These are phyloP conservation scores for Ocimum tenuiflorum DNA, from an alignment of 257 asterid genomes.

Conservation along the genomic window DNA sequence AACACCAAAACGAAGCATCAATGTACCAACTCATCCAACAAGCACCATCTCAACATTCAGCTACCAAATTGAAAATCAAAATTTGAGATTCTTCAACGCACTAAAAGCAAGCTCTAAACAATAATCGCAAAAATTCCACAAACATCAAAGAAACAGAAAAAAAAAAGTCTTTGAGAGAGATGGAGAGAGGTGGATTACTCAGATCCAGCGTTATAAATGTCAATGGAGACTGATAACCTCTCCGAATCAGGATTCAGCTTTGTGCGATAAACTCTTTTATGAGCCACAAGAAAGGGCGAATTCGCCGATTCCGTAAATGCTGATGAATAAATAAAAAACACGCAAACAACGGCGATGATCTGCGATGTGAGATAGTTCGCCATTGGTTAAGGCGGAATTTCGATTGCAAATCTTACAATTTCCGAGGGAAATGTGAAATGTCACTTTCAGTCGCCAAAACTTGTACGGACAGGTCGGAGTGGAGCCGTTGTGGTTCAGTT, in stretches of 20 bases:
- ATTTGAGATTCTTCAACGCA: background rate
- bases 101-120: background rate
- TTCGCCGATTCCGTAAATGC: conserved; percentile 24
- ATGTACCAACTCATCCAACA: background rate
- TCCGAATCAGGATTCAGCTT: conserved; percentile 38
- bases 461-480: background rate
- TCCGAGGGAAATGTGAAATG: background rate
- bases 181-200: conserved; percentile 16
- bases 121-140: background rate
- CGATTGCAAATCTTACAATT: background rate
- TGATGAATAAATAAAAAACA: conserved; percentile 14
- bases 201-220: conserved; percentile 53
- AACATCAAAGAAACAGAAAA: background rate
- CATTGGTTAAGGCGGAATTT: conserved; percentile 26
- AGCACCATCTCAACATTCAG: background rate
- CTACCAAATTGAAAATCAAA: background rate
- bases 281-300: conserved; percentile 47
- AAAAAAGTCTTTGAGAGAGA: conserved; percentile 2
- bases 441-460: conserved; percentile 3
- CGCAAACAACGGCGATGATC: conserved; percentile 19
- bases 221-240: conserved; percentile 43
- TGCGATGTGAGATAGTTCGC: conserved; percentile 12
- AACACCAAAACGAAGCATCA: background rate
- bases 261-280: conserved; percentile 34
- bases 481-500: background rate